phyloP scores from a whole-genome alignment of 1,284 basidiomycete species.

The Golubevia sp. region DNA sequence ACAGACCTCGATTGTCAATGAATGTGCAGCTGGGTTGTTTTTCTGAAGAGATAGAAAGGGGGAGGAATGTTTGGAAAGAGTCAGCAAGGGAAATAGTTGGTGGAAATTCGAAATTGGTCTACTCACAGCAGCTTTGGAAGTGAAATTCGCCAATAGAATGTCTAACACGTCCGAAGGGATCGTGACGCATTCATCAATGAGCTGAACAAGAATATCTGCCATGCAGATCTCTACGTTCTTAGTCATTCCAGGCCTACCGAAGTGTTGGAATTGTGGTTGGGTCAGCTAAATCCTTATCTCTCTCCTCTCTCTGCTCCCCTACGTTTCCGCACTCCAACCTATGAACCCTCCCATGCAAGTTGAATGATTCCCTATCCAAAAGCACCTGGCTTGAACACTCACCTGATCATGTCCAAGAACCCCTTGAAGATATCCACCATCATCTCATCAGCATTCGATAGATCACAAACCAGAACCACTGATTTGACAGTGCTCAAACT shows the following conservation, averaged over 20 bases:
- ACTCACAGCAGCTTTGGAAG: conserved; percentile 68
- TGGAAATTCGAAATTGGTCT: conserved; percentile 22
- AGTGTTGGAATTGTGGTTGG: neutral
- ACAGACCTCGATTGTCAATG: conserved; percentile 86
- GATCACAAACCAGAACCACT: conserved; percentile 88
- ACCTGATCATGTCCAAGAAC: conserved; percentile 78
- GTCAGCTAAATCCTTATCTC: no score
- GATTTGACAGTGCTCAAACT: conserved; percentile 91
- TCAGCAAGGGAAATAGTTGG: conserved; percentile 9
- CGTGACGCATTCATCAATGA: conserved; percentile 82
- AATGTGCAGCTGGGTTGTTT: conserved; percentile 68
- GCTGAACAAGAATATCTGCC: conserved; percentile 82
- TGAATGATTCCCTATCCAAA: neutral
- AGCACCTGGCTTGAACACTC: conserved; percentile 15
- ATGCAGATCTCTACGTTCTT: conserved; percentile 88
- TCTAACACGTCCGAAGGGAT: conserved; percentile 81
- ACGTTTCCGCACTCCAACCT: no score
- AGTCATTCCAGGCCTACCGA: conserved; percentile 61
- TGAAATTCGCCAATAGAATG: conserved; percentile 81
- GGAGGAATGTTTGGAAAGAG: conserved; percentile 6
- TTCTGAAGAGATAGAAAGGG: conserved; percentile 68
- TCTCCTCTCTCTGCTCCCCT: no score
- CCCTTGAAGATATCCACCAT: conserved; percentile 81
- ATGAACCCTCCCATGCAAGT: no score
- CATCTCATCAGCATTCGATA: conserved; percentile 82